Conservation (phyloP, 306 rosid genomes). For the Rosa persica region DNA sequence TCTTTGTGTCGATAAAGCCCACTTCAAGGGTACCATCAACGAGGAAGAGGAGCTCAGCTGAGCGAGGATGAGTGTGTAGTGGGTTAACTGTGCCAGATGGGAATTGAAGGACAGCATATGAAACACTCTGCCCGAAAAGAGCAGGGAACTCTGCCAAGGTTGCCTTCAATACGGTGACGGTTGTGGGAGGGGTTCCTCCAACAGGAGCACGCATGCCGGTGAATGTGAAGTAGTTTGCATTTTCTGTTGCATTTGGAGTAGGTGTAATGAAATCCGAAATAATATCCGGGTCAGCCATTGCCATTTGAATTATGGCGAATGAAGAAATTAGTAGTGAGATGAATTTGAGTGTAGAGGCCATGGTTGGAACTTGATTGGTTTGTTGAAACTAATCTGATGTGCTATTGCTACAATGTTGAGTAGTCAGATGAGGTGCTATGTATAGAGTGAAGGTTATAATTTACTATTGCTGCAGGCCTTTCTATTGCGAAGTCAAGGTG, state of each 20-base stretch:
- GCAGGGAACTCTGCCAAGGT: slow-evolving; percentile 4
- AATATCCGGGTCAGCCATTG: slow-evolving; percentile 44
- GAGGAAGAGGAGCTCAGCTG: slow-evolving; percentile 22
- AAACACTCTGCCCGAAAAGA: slow-evolving; percentile 18
- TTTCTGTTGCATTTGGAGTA: not conserved
- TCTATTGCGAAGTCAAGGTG: not conserved
- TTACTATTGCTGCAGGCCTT: not conserved
- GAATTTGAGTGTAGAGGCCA: slow-evolving; percentile 14
- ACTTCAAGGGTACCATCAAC: slow-evolving; percentile 10
- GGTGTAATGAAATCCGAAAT: slow-evolving; percentile 40
- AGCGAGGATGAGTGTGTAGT: slow-evolving; percentile 26
- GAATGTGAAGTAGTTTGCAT: slow-evolving; percentile 41
- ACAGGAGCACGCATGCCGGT: slow-evolving; percentile 3
- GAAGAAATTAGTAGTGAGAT: slow-evolving; percentile 27
- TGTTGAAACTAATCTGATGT: not conserved
- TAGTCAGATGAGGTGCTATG: not conserved
- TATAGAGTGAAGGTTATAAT: not conserved
- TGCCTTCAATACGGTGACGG: slow-evolving; percentile 1
- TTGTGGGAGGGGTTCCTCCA: not conserved
- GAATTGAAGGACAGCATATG: not conserved
- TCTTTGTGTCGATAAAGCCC: slow-evolving; percentile 16
- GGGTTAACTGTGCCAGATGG: not conserved
- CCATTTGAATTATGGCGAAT: slow-evolving; percentile 23
- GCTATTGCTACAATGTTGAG: not conserved
- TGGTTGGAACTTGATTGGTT: slow-evolving; percentile 3